Conservation (phyloP, 768 basidiomycete genomes). For the Boletus vinaceobasis region DNA sequence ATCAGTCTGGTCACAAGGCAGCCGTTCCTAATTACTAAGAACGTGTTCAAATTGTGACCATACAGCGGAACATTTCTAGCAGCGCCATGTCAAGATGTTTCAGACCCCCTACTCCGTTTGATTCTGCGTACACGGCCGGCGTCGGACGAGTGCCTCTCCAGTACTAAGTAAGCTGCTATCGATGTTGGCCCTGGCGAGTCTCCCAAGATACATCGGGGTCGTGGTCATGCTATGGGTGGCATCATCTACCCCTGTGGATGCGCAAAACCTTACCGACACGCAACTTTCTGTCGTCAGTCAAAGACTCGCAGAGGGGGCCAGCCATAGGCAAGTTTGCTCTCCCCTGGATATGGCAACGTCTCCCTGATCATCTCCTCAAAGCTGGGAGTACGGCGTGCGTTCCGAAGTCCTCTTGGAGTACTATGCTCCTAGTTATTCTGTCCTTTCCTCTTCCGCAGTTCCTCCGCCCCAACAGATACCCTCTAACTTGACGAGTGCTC, state of each 20-base stretch:
- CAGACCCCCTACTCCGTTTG: too few species aligned
- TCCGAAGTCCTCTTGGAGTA: conserved; percentile 51
- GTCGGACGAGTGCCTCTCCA: not conserved
- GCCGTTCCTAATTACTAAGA: not conserved
- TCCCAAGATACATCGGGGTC: not conserved
- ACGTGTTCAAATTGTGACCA: not conserved
- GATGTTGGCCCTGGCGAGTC: not conserved
- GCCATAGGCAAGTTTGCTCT: conserved; percentile 34
- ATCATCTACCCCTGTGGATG: conserved; percentile 5
- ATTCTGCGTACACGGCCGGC: not conserved
- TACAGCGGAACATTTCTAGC: not conserved
- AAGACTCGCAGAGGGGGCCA: conserved; percentile 40
- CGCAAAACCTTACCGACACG: conserved; percentile 35
- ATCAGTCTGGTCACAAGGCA: not conserved
- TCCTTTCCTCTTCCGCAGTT: conserved; percentile 32
- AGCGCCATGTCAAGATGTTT: not conserved
- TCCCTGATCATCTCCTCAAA: conserved; percentile 14
- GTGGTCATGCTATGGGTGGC: conserved; percentile 2
- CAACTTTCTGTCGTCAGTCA: conserved; percentile 37
- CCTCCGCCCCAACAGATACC: conserved; percentile 28
- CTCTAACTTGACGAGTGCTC: conserved; percentile 23
- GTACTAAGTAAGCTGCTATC: not conserved
- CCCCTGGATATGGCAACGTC: not conserved
- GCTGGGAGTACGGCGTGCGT: conserved; percentile 55
- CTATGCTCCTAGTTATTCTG: conserved; percentile 44